Base-by-base conservation (phyloP, 2,329 filamentous ascomycete genomes). In the Penicillium frequentans region DNA sequence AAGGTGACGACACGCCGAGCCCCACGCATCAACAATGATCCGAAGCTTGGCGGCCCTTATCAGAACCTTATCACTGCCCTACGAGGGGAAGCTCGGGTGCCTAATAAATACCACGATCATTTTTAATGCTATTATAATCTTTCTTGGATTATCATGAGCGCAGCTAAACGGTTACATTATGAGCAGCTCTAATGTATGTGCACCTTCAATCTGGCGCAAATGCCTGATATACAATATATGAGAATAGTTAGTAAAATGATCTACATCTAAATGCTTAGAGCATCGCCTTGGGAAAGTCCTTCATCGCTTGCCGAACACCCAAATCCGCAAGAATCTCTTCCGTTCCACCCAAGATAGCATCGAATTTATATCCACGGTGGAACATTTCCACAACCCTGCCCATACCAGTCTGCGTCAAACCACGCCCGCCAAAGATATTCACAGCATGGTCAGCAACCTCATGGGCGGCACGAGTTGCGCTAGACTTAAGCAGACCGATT, bases 401-500 rank as follows among this genome's bases (percentile, higher is more conserved):
- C 91, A 96, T 96, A 16, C 91, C 91, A 0, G 84, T 84, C 76
- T 92, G 88, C 1, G 91, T 96, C 9, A 96, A 75, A 3, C 86
- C 91, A 54, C 91, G 83, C 7, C 91, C 91, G 47, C 91, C 91
- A 75, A 92, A 96, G 69, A 96, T 93, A 71, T 95, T 91, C 5
- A 91, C 87, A 2, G 90, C 84, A 68, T 93, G 88, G 72, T 95
- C 90, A 59, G 91, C 90, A 64, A 93, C 86, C 69, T 95, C 90
- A 71, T 93, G 90, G 1, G 90, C 89, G 42, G 86, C 86, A 31
- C 90, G 84, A 5, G 91, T 96, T 47, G 82, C 79, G 74, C 86
- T 89, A 74, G 89, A 90, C 78, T 96, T 96, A 57, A 96, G 83
- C 23, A 96, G 81, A 9, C 87, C 91, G 62, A 96, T 92, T 27